A percentile compares a stretch with the other conserved stretches of the same genome.
Conservation (phyloP, 805 yeast genomes). For the Cyberlindnera suaveolens region DNA sequence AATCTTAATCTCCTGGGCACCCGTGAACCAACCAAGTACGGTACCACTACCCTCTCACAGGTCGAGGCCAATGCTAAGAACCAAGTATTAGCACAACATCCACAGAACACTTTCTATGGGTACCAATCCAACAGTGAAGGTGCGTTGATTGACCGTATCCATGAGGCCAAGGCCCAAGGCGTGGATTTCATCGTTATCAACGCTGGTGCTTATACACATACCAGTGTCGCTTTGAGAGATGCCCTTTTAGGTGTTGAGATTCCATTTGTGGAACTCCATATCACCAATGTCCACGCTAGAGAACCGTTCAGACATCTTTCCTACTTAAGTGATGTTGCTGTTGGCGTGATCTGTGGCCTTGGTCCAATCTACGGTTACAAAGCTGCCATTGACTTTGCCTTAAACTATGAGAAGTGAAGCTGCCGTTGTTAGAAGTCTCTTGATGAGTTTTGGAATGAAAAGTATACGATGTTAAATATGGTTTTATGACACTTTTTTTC, state of each 20-base stretch:
- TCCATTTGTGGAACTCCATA: conserved; percentile 44
- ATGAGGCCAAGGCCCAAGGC: conserved; percentile 32
- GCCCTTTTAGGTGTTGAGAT: conserved; percentile 42
- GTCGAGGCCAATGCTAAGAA: conserved; percentile 33
- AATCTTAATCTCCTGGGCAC: conserved; percentile 43
- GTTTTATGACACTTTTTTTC: no score
- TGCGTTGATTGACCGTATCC: conserved; percentile 39
- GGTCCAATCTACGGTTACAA: conserved; percentile 26
- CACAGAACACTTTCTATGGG: conserved; percentile 27
- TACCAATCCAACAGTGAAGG: conserved; percentile 44
- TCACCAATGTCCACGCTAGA: conserved; percentile 45
- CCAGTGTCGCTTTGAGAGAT: conserved; percentile 44
- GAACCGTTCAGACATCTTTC: conserved; percentile 46
- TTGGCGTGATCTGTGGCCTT: conserved; percentile 32
- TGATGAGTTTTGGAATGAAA: background rate
- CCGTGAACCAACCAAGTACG: conserved; percentile 46
- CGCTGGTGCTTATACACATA: conserved; percentile 49
- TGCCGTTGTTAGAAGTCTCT: background rate
- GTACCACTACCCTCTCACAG: conserved; percentile 38
- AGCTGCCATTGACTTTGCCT: conserved; percentile 24
- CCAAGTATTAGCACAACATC: conserved; percentile 18
- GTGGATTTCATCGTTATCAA: conserved; percentile 40
- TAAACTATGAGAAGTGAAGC: conserved; percentile 13
- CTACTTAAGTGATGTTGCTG: conserved; percentile 42
- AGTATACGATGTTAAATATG: background rate